phyloP scores from a whole-genome alignment of 495 filamentous ascomycete species.

The Xylaria cubensis region DNA sequence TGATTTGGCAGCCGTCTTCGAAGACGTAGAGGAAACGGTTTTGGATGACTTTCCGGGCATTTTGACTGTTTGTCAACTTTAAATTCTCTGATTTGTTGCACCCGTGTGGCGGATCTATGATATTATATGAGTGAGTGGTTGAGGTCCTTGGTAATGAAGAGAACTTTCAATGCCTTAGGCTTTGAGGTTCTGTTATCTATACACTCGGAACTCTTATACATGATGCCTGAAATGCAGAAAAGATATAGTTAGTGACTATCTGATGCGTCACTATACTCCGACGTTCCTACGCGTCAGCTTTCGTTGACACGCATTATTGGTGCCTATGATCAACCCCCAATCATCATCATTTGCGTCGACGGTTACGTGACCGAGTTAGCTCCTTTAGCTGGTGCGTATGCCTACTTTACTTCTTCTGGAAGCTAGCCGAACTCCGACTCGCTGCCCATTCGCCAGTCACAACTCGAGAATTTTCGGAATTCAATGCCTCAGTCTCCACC shows the following conservation, averaged over 20 bases:
- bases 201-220: not conserved
- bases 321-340: not conserved
- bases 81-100: not conserved
- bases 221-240: not conserved
- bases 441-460: not conserved
- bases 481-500: slow-evolving; percentile 7
- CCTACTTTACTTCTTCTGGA: slow-evolving; percentile 7
- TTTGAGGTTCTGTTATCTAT: not conserved
- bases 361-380: slow-evolving; percentile 4
- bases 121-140: not conserved
- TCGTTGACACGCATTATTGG: slow-evolving; percentile 9
- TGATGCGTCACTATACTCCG: slow-evolving; percentile 4
- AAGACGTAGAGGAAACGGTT: not conserved
- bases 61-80: not conserved
- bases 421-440: slow-evolving; percentile 14
- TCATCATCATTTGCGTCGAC: slow-evolving; percentile 14
- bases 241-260: not conserved
- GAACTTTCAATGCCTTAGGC: slow-evolving; percentile 8
- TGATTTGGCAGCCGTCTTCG: not conserved
- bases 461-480: slow-evolving; percentile 7
- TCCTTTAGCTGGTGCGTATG: not conserved
- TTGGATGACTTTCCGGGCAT: slow-evolving; percentile 21
- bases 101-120: not conserved
- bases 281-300: slow-evolving; percentile 1
- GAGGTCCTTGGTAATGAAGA: not conserved